These are phyloP conservation scores for Candida buenavistaensis DNA, from an alignment of 1,139 yeast genomes.

Conservation along the genomic window DNA sequence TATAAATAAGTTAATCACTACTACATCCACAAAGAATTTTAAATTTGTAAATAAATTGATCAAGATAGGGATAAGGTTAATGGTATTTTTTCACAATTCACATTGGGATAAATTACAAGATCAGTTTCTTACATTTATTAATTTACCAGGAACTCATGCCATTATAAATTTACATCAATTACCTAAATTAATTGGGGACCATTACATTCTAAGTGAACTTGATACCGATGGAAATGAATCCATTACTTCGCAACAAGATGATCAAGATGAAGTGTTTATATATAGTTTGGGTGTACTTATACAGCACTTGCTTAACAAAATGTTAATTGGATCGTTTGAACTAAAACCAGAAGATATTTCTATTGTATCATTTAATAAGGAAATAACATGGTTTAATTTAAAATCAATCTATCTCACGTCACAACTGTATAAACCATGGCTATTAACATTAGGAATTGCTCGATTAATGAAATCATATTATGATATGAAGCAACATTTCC, in stretches of 20 bases:
- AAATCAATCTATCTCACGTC: conserved; percentile 24
- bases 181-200: conserved; percentile 13
- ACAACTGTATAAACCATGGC: conserved; percentile 30
- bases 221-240: conserved; percentile 9
- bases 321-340: conserved; percentile 18
- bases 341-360: conserved; percentile 22
- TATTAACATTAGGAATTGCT: conserved; percentile 29
- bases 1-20: conserved; percentile 37
- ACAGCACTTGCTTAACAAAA: conserved; percentile 20
- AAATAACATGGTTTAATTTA: conserved; percentile 29
- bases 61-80: conserved; percentile 29
- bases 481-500: conserved; percentile 15
- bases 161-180: conserved; percentile 13
- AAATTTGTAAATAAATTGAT: conserved; percentile 29
- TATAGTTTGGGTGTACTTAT: conserved; percentile 25
- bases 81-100: conserved; percentile 28
- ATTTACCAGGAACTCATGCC: conserved; percentile 25
- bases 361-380: conserved; percentile 13
- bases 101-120: conserved; percentile 32
- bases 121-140: conserved; percentile 38
- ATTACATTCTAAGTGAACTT: conserved; percentile 8
- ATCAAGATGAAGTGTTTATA: conserved; percentile 13
- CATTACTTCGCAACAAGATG: conserved; percentile 6
- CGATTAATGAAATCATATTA: conserved; percentile 30
- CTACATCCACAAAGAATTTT: conserved; percentile 32